phyloP scores from a whole-genome alignment of 208 protist species.

The Trypanosoma conorhini region DNA sequence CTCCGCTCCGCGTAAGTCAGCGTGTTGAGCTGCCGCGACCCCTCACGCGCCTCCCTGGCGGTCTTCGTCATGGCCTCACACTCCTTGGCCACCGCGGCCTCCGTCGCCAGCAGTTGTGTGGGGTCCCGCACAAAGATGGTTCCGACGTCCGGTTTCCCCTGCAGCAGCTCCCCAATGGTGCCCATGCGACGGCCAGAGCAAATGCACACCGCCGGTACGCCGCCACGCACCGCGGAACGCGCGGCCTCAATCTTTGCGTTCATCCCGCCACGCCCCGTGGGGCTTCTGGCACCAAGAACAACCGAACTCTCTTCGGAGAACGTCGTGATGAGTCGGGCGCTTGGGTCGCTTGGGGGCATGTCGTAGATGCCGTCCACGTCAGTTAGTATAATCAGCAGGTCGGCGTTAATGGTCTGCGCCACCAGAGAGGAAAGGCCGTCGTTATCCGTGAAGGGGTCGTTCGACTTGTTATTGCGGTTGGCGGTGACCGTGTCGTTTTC shows the following conservation, averaged over 20 bases:
- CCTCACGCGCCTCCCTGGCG: conserved; percentile 65
- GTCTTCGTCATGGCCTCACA: conserved; percentile 22
- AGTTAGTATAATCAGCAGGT: conserved; percentile 61
- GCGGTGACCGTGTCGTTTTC: conserved; percentile 71
- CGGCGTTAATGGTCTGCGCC: conserved; percentile 37
- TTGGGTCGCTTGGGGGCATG: conserved; percentile 31
- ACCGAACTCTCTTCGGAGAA: conserved; percentile 19
- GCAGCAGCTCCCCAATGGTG: conserved; percentile 24
- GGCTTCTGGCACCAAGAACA: conserved; percentile 25
- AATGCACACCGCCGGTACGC: conserved; percentile 31
- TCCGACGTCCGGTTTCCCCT: conserved; percentile 29
- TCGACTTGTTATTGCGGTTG: conserved; percentile 14
- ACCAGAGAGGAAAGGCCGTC: conserved; percentile 60
- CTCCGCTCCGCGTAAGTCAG: conserved; percentile 37
- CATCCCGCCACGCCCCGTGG: conserved; percentile 38
- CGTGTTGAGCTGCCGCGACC: conserved; percentile 39
- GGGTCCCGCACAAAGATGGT: conserved; percentile 28
- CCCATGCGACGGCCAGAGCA: conserved; percentile 29
- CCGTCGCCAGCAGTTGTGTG: conserved; percentile 25
- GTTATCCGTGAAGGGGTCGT: conserved; percentile 49
- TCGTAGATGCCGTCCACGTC: conserved; percentile 64
- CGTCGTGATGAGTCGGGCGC: conserved; percentile 30
- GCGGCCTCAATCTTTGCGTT: conserved; percentile 35
- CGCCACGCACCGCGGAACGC: conserved; percentile 24
- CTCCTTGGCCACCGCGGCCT: conserved; percentile 24